A percentile compares a stretch with the other conserved stretches of the same genome.
Conservation (phyloP, 2,329 filamentous ascomycete species). For the Ophiostoma sp. region DNA sequence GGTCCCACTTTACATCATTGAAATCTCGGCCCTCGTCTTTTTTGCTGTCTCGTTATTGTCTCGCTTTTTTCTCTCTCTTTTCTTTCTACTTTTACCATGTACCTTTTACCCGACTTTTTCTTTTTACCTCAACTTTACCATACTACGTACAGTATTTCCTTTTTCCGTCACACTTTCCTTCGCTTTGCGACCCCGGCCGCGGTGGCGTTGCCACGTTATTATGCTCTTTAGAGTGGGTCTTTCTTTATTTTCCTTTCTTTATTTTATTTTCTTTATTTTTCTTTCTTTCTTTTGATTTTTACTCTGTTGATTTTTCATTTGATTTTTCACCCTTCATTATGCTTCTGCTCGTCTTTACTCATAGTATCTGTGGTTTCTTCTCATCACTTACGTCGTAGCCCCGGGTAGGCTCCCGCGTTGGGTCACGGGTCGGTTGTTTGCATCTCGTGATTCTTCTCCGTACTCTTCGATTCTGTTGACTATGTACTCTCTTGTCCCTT, state of each 20-base stretch:
- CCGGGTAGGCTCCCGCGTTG: constrained; percentile 2
- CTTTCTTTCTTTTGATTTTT: constrained; percentile 10
- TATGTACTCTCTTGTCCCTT: background rate
- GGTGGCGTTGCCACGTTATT: constrained; percentile 16
- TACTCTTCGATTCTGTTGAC: background rate
- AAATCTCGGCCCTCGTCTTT: constrained; percentile 7
- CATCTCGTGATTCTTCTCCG: constrained; percentile 12
- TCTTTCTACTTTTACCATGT: background rate
- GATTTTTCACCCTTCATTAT: background rate
- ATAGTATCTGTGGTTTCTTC: background rate
- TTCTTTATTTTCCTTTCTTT: background rate
- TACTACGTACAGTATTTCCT: background rate
- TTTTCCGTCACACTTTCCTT: background rate
- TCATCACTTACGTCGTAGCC: background rate
- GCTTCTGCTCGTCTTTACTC: background rate
- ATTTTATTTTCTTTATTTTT: constrained; percentile 1
- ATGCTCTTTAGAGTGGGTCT: constrained; percentile 1
- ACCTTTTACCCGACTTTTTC: background rate
- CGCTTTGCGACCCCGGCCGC: background rate
- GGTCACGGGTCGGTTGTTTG: constrained; percentile 1
- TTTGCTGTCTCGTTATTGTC: background rate
- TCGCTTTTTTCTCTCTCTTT: background rate
- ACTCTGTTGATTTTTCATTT: background rate
- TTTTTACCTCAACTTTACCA: background rate
- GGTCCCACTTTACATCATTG: background rate